Evolutionary conservation across 305 asterid genomes (phyloP), one percentile per base, ranked within the genome.

Genomic region (Fraxinus velutina): DNA sequence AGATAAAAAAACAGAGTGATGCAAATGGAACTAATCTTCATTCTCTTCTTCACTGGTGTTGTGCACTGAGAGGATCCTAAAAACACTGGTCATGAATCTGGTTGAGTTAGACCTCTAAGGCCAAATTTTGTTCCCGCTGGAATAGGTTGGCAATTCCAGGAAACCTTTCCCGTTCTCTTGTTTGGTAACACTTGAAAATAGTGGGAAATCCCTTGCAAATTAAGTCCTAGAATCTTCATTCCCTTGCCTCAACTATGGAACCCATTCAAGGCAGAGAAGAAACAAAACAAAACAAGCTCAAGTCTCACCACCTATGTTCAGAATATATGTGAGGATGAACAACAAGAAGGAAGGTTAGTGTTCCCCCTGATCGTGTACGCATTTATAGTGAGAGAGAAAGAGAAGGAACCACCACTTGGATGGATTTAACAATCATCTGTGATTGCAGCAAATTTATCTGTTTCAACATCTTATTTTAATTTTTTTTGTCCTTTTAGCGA

Each of bases 61-160:
- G 73, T 64, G 32, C 72, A 64, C 72, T 64, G 34, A 64, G 34
- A 64, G 72, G 34, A 64, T 64, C 73, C 73, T 64, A 24, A 64
- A 64, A 22, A 62, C 73, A 24, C 6, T 64, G 36, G 5, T 10
- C 13, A 8, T 64, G 73, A 64, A 64, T 64, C 73, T 64, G 36
- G 36, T 64, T 1, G n/a, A 64, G 33, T 22, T 64, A 64, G 33
- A 64, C 17, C 33, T 9, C 1, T 24, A 64, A 24, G 34, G 73
- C 73, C 33, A 24, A 15, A 29, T 64, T 64, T 64, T 32, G 33
- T 64, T 9, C 73, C 73, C 12, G 33, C 72, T 64, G 34, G 72
- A 64, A 22, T 64, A 64, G 73, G 73, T 22, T 64, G 73, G 73
- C 7, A 64, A 64, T 62, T 24, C 72, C 33, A 7, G 32, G 33